Conservation (phyloP, 139 green algal genomes). For the Edaphochlamys debaryana region DNA sequence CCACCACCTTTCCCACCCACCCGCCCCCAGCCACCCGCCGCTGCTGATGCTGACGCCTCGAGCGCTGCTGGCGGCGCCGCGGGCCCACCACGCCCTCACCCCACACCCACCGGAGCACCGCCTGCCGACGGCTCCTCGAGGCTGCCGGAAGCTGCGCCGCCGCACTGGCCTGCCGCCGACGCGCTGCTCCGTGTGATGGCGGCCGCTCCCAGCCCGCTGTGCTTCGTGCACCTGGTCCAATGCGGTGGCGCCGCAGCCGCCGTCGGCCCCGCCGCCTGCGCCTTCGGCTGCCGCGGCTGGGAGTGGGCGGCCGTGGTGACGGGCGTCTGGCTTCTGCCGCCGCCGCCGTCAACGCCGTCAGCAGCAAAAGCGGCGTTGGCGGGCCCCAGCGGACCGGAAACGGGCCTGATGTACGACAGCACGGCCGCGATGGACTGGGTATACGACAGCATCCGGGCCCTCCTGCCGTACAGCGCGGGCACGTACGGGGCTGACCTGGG, state of each 20-base stretch:
- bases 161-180: neutral
- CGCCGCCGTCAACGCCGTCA: neutral
- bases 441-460: neutral
- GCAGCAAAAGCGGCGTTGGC: too few relatives aligned
- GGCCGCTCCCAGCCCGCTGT: neutral
- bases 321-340: neutral
- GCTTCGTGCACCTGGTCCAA: conserved; percentile 6
- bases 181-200: neutral
- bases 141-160: too few relatives aligned
- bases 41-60: too few relatives aligned
- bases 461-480: conserved; percentile 4
- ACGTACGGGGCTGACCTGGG: conserved; percentile 4
- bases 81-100: neutral
- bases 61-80: neutral
- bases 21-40: too few relatives aligned
- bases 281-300: conserved; percentile 2
- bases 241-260: neutral
- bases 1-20: too few relatives aligned
- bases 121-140: too few relatives aligned
- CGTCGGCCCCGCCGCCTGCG: neutral
- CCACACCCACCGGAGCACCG: too few relatives aligned
- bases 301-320: neutral
- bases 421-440: neutral
- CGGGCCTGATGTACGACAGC: neutral
- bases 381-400: neutral